Conservation (phyloP, 495 filamentous ascomycete species). For the Stereocaulon alpinum region DNA sequence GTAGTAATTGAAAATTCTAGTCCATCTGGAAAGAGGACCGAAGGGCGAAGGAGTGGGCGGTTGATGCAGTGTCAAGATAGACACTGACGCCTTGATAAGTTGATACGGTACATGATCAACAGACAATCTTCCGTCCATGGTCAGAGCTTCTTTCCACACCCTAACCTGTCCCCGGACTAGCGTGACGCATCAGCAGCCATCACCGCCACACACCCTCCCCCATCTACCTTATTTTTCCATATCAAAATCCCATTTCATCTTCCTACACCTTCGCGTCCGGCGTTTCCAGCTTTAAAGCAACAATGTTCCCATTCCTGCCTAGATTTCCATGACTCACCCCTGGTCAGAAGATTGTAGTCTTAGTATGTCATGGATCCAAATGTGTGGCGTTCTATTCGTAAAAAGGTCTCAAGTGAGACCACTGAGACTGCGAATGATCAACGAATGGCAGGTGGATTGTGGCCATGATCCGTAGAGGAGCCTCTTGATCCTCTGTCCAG, state of each 20-base stretch:
- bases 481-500: slow-evolving; percentile 11
- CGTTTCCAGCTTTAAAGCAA: neutral
- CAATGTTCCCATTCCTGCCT: slow-evolving; percentile 5
- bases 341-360: slow-evolving; percentile 6
- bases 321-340: slow-evolving; percentile 10
- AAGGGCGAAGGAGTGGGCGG: neutral
- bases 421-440: slow-evolving; percentile 17
- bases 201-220: slow-evolving; percentile 11
- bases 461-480: slow-evolving; percentile 2
- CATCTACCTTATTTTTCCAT: neutral
- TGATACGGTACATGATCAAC: too few species aligned
- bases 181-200: slow-evolving; percentile 10
- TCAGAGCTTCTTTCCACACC: neutral
- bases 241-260: neutral
- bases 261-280: neutral
- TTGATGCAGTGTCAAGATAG: neutral
- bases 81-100: slow-evolving; percentile 13
- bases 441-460: slow-evolving; percentile 18
- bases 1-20: neutral
- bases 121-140: neutral
- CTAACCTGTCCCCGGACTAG: neutral
- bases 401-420: neutral
- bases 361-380: neutral
- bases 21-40: neutral
- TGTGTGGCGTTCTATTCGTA: slow-evolving; percentile 9